Evolutionary conservation across 2,329 filamentous ascomycete species (phyloP), one percentile per base, ranked within the genome.

Genomic region (Fusarium nisikadoi): DNA sequence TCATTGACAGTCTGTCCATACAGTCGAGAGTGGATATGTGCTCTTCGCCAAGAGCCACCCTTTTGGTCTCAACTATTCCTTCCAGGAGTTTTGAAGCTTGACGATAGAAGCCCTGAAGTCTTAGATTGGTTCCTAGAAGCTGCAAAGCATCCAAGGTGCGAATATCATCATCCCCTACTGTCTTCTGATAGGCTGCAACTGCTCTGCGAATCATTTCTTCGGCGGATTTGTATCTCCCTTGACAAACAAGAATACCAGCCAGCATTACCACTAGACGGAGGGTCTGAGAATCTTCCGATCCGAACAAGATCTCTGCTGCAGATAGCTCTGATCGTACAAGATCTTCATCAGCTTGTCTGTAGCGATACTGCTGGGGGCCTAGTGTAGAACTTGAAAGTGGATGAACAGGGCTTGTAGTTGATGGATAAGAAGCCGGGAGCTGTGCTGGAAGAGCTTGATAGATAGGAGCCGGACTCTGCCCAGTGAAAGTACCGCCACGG

Each of bases 201-300:
- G 1, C 10, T n/a, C 16, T 50, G 4, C 25, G 31, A 5, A 7
- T 12, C 3, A 7, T 12, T 3, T 33, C 42, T 20, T 29, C 60
- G 20, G 60, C 42, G 7, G 60, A 43, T 5, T 9, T 65, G 27
- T 17, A 45, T 50, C 38, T 65, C 0, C 49, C 49, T 16, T 65
- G 49, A 0, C 0, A 0, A 0, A 5, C 0, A 3, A 65, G 43
- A 8, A 65, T 13, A 0, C 0, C 0, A 0, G 12, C 3, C 0
- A 65, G 8, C 0, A 11, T 1, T 2, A 1, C 0, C 14, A 29
- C 12, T 23, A 49, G 16, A 1, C 0, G 0, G 0, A 35, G 3
- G n/a, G 43, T 49, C 4, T 12, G 5, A 6, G 8, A 2, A 16
- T 45, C 9, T 2, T 6, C 9, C 12, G 6, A 2, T 5, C 62